Base-by-base conservation (phyloP, 768 basidiomycete genomes). In the Leucosporidium yakuticum region DNA sequence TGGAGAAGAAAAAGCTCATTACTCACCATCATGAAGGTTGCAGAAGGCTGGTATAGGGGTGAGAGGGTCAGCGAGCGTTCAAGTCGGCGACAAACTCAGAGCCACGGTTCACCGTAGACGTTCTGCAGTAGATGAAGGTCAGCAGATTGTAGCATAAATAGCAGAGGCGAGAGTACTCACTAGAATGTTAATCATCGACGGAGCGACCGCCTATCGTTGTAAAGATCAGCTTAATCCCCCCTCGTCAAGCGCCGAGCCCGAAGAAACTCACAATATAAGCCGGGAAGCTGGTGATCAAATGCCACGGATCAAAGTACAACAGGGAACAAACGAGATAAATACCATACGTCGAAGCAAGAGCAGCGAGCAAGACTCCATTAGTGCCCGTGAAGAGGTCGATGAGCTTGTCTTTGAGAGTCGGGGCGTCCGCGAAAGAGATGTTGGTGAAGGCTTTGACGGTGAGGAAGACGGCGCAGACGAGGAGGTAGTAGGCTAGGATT, bases 311-410 rank as follows among this genome's bases (percentile, higher is more conserved):
- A 58, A 76, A 68, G 71, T 79, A 77, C 15, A 80, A 67, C 7
- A 79, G 59, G 9, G 75, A 76, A 4, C 76, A 75, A 29, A 79
- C 63, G 55, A 80, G 71, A 59, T 36, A 96, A 85, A 95, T 91
- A 39, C 91, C 90, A 76, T 93, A 94, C 83, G 91, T 94, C 85
- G 92, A 85, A 83, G 67, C 63, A 55, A 65, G 73, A 29, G 66
- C 92, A 31, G 89, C 91, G 60, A 94, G 86, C 65, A 96, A 78
- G 29, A 91, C 84, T 68, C 90, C 91, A 60, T 91, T 85, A 2
- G 91, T 88, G 15, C 89, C 87, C 49, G 80, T 82, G 77, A 96
- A 86, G 79, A 94, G 86, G 5, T 83, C 82, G 3, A 71, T 23
- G 64, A 90, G 79, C 63, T 89, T 81, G 69, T 85, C 74, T 1